Conservation (phyloP, 2,329 filamentous ascomycete genomes). For the Peltaster fructicola region DNA sequence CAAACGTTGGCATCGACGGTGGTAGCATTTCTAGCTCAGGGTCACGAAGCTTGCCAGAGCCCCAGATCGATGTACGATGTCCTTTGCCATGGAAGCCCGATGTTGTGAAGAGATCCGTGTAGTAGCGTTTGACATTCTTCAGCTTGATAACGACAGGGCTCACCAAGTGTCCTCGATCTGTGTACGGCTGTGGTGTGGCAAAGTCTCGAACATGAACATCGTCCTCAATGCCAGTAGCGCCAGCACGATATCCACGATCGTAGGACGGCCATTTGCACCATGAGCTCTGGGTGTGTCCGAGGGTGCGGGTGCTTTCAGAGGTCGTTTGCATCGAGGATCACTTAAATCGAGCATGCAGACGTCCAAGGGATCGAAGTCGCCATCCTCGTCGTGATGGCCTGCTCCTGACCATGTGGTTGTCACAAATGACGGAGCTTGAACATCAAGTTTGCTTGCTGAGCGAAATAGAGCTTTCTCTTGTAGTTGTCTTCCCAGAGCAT, state of each 20-base stretch:
- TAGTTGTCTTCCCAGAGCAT: slow-evolving; percentile 17
- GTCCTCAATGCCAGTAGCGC: slow-evolving; percentile 23
- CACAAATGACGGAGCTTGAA: no score
- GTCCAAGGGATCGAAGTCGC: no score
- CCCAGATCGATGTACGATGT: slow-evolving; percentile 25
- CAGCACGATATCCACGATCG: slow-evolving; percentile 23
- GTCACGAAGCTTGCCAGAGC: slow-evolving; percentile 25
- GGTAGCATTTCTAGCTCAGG: slow-evolving; percentile 31
- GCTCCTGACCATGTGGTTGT: no score
- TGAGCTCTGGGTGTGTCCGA: slow-evolving; percentile 15
- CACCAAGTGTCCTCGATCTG: no score
- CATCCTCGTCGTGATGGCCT: no score
- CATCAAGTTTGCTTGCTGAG: slow-evolving; percentile 15
- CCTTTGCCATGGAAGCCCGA: slow-evolving; percentile 24
- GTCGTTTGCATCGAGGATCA: no score
- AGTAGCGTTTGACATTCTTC: slow-evolving; percentile 29
- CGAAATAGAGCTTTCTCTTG: slow-evolving; percentile 19
- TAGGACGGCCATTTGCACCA: slow-evolving; percentile 32
- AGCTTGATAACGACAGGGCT: no score
- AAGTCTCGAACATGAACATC: slow-evolving; percentile 26
- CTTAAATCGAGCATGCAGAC: no score
- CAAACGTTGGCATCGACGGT: slow-evolving; percentile 4
- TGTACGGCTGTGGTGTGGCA: no score
- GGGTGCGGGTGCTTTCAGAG: no score
- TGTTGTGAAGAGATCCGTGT: slow-evolving; percentile 26